A percentile compares a stretch with the other conserved stretches of the same genome.
These are phyloP conservation scores for Elongisporangium prolatum DNA, from an alignment of 352 stramenopile species.

Conservation along the genomic window DNA sequence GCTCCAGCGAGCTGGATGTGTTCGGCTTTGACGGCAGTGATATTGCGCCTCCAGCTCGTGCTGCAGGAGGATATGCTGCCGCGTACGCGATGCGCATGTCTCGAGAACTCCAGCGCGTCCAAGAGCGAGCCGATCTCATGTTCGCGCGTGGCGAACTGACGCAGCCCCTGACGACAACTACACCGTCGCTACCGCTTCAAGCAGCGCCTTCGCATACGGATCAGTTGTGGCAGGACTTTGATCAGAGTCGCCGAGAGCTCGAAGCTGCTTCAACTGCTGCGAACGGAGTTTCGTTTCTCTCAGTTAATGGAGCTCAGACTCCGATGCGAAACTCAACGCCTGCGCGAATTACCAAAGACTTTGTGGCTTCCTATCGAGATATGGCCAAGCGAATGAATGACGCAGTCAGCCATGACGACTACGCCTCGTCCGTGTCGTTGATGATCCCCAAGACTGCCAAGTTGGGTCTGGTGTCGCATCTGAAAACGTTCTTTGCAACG, in stretches of 20 bases:
- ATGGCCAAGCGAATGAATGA: conserved; percentile 66
- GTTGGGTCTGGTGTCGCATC: conserved; percentile 55
- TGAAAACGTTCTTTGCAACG: conserved; percentile 68
- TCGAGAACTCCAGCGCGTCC: conserved; percentile 64
- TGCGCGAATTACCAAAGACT: conserved; percentile 26
- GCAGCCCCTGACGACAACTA: conserved; percentile 6
- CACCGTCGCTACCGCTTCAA: no score
- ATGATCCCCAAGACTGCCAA: conserved; percentile 76
- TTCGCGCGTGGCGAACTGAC: conserved; percentile 62
- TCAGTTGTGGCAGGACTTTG: conserved; percentile 63
- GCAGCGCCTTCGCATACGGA: conserved; percentile 18
- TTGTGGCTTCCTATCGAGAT: conserved; percentile 50
- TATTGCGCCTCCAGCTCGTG: no score
- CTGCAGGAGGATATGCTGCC: conserved; percentile 33
- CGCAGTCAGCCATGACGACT: conserved; percentile 66
- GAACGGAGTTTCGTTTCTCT: neutral
- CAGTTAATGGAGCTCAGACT: conserved; percentile 6
- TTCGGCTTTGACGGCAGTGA: no score
- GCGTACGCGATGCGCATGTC: conserved; percentile 78
- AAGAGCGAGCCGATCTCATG: conserved; percentile 65
- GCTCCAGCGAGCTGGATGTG: conserved; percentile 1
- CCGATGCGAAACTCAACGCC: neutral
- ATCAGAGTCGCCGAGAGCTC: conserved; percentile 39
- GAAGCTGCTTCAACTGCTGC: conserved; percentile 9
- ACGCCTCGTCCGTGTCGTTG: conserved; percentile 68